Evolutionary conservation across 1,284 basidiomycete species (phyloP), one percentile per base, ranked within the genome.

Genomic region (Cryptococcus deneoformans): DNA sequence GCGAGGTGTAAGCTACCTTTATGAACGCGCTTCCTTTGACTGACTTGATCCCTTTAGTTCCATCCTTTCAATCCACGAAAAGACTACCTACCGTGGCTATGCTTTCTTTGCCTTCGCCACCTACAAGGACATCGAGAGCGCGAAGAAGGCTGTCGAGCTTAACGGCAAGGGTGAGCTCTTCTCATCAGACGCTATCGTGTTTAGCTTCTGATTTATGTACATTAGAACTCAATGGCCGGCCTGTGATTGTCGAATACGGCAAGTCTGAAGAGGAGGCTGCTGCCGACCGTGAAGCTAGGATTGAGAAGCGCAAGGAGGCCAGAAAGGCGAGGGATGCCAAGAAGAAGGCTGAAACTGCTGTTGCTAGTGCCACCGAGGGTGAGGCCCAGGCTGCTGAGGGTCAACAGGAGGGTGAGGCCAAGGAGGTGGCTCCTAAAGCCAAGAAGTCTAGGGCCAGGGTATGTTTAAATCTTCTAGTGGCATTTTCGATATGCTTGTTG

Each of bases 61-160:
- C 16, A 47, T 7, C 29, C 65, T 77, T 52, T 63, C 63, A 39
- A 64, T 77, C 36, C 74, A 73, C 12, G 63, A 61, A 39, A 69
- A 66, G 47, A 47, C 46, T 36, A 72, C 70, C 68, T 66, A 66
- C 58, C 62, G 64, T 57, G 66, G 72, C 50, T 71, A 73, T 16
- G 68, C 90, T 70, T 92, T 92, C 61, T 95, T 92, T 80, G 92
- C 91, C 66, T 95, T 95, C 76, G 90, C 93, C 75, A 85, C 88
- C 63, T 84, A 92, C 79, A 81, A 84, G 74, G 87, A 84, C 74
- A 82, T 82, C 76, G 89, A 89, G 76, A 88, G 90, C 72, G 90
- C 88, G 62, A 82, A 92, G 80, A 86, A 86, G 77, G 93, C 90
- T 60, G 88, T 92, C 74, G 87, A 92, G 72, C 87, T 95, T 73